Percentiles rank a stretch among this genome's conserved stretches.
These are phyloP conservation scores for Podaxis sp. DNA, from an alignment of 768 basidiomycete genomes.

Conservation along the genomic window DNA sequence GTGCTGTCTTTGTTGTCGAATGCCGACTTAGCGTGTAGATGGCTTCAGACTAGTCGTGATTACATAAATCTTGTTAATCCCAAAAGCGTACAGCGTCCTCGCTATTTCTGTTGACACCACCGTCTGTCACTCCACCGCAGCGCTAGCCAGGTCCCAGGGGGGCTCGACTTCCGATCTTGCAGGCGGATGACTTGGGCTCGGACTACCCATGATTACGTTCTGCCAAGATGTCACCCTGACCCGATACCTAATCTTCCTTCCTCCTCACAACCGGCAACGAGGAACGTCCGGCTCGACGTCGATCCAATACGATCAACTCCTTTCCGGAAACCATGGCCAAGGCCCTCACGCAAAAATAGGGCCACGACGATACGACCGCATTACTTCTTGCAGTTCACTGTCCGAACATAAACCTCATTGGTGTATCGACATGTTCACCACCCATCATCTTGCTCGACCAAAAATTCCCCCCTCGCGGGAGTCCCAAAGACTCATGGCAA, in stretches of 20 bases:
- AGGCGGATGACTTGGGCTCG: too few species aligned
- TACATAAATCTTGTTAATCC: too few species aligned
- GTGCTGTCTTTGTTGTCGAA: conserved; percentile 20
- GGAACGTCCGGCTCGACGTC: conserved; percentile 60
- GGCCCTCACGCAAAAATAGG: conserved; percentile 33
- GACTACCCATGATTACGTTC: too few species aligned
- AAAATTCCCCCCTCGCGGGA: neutral
- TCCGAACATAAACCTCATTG: conserved; percentile 66
- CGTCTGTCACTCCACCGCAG: too few species aligned
- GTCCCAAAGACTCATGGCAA: conserved; percentile 76
- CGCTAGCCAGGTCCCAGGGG: too few species aligned
- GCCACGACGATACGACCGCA: conserved; percentile 88
- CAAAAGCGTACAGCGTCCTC: too few species aligned
- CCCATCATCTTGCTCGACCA: neutral
- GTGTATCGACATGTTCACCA: conserved; percentile 70
- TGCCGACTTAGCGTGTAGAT: neutral
- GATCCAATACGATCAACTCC: conserved; percentile 52
- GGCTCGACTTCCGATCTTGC: too few species aligned
- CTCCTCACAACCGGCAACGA: conserved; percentile 21
- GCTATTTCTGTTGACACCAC: too few species aligned
- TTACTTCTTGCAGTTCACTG: conserved; percentile 74
- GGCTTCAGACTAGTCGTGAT: too few species aligned
- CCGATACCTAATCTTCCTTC: too few species aligned
- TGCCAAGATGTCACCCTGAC: too few species aligned
- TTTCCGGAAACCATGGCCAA: neutral